Conservation (phyloP, 106 monocot genomes). For the Phalaenopsis aphrodite region DNA sequence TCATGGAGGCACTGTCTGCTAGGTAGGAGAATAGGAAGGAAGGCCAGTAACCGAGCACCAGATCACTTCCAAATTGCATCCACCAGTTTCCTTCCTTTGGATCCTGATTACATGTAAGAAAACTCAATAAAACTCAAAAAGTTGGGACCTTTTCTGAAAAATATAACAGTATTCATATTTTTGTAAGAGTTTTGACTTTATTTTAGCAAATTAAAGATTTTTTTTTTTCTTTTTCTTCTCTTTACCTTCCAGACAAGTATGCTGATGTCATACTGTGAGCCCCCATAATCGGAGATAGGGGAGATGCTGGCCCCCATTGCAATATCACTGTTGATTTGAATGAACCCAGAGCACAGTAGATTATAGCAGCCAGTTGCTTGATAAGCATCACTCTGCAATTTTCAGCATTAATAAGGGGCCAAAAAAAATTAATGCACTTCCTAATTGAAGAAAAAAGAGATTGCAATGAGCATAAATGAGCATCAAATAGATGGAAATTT, state of each 20-base stretch:
- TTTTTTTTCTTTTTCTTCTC: background rate
- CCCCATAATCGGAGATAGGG: slow-evolving; percentile 37
- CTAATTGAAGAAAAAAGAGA: background rate
- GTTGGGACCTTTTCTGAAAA: too few relatives aligned
- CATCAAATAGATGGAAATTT: background rate
- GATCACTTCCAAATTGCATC: slow-evolving; percentile 49
- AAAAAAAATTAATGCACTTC: background rate
- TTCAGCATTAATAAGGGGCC: background rate
- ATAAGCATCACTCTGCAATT: slow-evolving; percentile 53
- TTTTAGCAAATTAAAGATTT: background rate
- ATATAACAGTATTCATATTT: too few relatives aligned
- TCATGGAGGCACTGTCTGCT: slow-evolving; percentile 34
- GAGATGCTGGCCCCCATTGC: slow-evolving; percentile 66
- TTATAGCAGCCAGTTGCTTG: slow-evolving; percentile 80
- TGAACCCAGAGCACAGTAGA: slow-evolving; percentile 66
- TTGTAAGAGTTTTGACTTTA: background rate
- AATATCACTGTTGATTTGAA: slow-evolving; percentile 58
- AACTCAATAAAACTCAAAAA: too few relatives aligned
- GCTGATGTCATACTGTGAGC: slow-evolving; percentile 62
- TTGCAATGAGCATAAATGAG: background rate
- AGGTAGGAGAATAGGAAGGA: slow-evolving; percentile 40
- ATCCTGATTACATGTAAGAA: slow-evolving; percentile 24
- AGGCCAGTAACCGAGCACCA: slow-evolving; percentile 52
- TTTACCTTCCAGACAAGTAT: slow-evolving; percentile 65
- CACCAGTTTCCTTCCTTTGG: slow-evolving; percentile 46